These are phyloP conservation scores for Saccharomycopsis javanensis DNA, from an alignment of 805 yeast species.

Conservation along the genomic window DNA sequence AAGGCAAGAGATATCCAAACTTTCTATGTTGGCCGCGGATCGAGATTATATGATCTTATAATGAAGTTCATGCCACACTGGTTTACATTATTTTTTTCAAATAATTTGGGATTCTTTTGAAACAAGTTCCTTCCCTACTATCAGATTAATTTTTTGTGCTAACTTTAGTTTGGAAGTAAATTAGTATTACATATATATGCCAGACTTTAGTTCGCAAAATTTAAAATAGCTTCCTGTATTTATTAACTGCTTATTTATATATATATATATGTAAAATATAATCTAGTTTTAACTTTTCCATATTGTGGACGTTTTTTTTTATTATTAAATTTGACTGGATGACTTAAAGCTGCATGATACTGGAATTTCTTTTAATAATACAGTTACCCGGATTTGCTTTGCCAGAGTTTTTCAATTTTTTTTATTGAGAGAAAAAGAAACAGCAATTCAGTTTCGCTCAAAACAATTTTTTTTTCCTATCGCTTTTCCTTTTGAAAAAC, in stretches of 20 bases:
- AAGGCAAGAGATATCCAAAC: conserved; percentile 13
- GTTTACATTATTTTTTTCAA: conserved; percentile 1
- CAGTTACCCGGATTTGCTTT: background rate
- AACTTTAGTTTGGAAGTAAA: background rate
- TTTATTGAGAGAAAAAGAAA: background rate
- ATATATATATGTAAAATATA: no score
- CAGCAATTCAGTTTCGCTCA: background rate
- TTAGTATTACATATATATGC: no score
- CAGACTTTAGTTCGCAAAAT: background rate
- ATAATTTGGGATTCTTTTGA: background rate
- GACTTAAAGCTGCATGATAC: background rate
- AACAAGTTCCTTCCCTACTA: background rate
- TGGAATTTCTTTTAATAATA: background rate
- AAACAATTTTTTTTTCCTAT: background rate
- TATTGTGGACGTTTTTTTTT: no score
- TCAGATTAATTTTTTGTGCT: background rate
- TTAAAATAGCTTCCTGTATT: background rate
- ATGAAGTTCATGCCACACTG: conserved; percentile 16
- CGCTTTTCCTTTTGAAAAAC: background rate
- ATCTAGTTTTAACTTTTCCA: no score
- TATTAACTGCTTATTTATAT: no score
- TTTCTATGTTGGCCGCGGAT: conserved; percentile 16
- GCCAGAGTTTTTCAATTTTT: background rate
- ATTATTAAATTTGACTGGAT: no score
- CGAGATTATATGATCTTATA: conserved; percentile 15